These are phyloP conservation scores for Dipteronia dyeriana DNA, from an alignment of 345 rosid species.

Conservation along the genomic window DNA sequence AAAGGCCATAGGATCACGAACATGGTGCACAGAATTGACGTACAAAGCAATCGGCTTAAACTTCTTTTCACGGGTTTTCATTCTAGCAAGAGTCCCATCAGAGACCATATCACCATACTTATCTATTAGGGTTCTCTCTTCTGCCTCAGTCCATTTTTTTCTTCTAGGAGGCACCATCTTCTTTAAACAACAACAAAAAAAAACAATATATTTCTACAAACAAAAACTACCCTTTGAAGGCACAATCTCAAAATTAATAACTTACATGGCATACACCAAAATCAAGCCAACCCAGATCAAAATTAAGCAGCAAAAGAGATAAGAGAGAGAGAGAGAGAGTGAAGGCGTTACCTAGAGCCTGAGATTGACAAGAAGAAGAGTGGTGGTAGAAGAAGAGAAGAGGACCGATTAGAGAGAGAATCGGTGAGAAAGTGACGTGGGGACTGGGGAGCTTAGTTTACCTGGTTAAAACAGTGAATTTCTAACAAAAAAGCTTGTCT, in stretches of 20 bases:
- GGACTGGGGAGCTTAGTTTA: not conserved
- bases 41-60: conserved; percentile 62
- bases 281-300: conserved; percentile 24
- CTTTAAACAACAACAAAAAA: not conserved
- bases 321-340: not conserved
- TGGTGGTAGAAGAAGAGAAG: not conserved
- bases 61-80: conserved; percentile 80
- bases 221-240: conserved; percentile 1
- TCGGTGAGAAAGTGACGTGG: conserved; percentile 22
- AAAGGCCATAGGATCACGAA: conserved; percentile 48
- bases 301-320: conserved; percentile 17
- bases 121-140: conserved; percentile 75
- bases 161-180: conserved; percentile 59
- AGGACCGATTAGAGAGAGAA: conserved; percentile 13
- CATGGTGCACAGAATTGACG: conserved; percentile 65
- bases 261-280: conserved; percentile 17
- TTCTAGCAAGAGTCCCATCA: conserved; percentile 67
- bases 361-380: not conserved
- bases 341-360: conserved; percentile 20
- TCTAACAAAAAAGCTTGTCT: no score
- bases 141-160: conserved; percentile 82
- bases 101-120: conserved; percentile 68
- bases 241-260: conserved; percentile 7
- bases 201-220: not conserved
- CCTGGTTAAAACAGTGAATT: not conserved